Percentiles rank a stretch among this genome's conserved stretches.
phyloP scores from a whole-genome alignment of 192 early-diverging fungal species.

The Chytriomyces sp. region DNA sequence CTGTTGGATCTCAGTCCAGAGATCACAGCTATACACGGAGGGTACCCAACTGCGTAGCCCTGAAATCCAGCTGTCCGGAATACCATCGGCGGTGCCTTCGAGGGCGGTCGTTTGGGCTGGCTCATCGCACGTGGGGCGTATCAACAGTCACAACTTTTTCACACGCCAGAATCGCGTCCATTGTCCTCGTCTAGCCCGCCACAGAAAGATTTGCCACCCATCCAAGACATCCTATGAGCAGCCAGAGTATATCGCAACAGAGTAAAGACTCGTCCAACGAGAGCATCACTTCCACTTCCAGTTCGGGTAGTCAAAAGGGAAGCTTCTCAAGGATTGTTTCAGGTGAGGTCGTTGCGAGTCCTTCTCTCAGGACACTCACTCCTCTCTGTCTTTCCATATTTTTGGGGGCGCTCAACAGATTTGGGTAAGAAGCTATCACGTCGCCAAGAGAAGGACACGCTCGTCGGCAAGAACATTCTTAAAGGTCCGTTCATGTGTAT shows the following conservation, averaged over 20 bases:
- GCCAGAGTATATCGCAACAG: background rate
- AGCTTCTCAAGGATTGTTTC: slow-evolving; percentile 27
- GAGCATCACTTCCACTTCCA: slow-evolving; percentile 15
- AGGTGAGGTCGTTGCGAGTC: no score
- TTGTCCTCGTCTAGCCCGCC: no score
- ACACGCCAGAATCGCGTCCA: no score
- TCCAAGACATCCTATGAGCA: no score
- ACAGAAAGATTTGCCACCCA: no score
- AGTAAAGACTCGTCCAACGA: slow-evolving; percentile 18
- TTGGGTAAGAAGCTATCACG: slow-evolving; percentile 52
- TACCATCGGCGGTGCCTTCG: slow-evolving; percentile 12
- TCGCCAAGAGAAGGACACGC: slow-evolving; percentile 43
- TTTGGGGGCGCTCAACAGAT: slow-evolving; percentile 32
- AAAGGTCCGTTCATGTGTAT: slow-evolving; percentile 33
- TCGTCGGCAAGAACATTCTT: slow-evolving; percentile 55
- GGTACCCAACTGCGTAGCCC: slow-evolving; percentile 75
- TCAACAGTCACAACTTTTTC: no score
- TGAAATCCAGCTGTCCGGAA: slow-evolving; percentile 85
- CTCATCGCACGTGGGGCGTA: no score
- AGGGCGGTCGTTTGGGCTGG: no score
- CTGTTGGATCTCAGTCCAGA: slow-evolving; percentile 35
- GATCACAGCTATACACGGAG: background rate
- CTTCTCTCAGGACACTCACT: background rate
- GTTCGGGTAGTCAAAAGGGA: slow-evolving; percentile 1
- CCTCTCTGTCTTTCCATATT: background rate